These are phyloP conservation scores for Colletotrichum zoysiae DNA, from an alignment of 2,329 filamentous ascomycete genomes.

Conservation along the genomic window DNA sequence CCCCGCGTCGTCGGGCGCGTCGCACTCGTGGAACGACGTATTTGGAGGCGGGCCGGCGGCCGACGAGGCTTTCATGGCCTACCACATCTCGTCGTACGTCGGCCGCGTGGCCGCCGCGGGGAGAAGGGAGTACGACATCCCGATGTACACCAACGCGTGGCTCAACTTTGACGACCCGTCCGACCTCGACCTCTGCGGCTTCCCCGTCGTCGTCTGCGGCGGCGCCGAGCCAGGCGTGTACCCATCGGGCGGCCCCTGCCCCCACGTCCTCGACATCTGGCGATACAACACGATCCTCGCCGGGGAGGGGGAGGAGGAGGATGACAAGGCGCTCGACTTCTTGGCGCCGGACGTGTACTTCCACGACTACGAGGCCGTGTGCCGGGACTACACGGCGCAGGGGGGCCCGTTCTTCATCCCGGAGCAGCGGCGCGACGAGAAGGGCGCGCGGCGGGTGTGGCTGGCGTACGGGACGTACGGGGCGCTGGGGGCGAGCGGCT, in stretches of 20 bases:
- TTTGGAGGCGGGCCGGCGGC: conserved; percentile 49
- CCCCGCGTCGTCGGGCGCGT: conserved; percentile 42
- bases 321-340: conserved; percentile 55
- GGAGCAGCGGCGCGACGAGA: conserved; percentile 63
- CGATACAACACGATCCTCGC: conserved; percentile 49
- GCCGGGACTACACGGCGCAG: conserved; percentile 57
- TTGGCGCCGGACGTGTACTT: conserved; percentile 63
- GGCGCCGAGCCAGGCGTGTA: conserved; percentile 53
- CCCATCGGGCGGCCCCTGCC: conserved; percentile 52
- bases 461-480: conserved; percentile 55
- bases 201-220: conserved; percentile 52
- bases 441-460: conserved; percentile 58
- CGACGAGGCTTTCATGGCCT: conserved; percentile 54
- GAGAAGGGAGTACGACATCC: conserved; percentile 50
- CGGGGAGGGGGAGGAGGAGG: too few relatives aligned
- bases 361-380: conserved; percentile 60
- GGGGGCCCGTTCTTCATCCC: conserved; percentile 63
- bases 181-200: conserved; percentile 49
- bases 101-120: conserved; percentile 52
- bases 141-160: conserved; percentile 54
- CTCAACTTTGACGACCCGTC: conserved; percentile 51
- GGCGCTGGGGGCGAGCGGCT: conserved; percentile 54
- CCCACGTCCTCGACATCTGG: conserved; percentile 56
- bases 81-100: conserved; percentile 52
- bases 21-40: conserved; percentile 49